Base-by-base conservation (phyloP, 495 filamentous ascomycete species). In the Penicillium samsonianum region DNA sequence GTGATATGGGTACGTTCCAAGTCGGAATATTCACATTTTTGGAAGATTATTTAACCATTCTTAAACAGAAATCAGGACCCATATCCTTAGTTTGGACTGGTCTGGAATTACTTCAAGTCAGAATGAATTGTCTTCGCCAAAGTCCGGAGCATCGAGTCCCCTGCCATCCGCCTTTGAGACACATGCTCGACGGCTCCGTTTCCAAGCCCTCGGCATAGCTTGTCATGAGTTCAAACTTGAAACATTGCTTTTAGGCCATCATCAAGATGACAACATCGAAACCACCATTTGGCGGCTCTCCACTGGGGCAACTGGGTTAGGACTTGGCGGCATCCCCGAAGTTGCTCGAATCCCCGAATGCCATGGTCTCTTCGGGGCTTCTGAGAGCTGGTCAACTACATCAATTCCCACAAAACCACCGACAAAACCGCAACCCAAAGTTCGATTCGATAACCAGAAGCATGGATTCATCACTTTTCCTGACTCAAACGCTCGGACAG, bases 261-360 rank as follows among this genome's bases (percentile, higher is more conserved):
- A 97, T 69, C 76, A 81, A 59, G 88, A 92, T 65, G 92, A 98
- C 67, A 85, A 89, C 61, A 89, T 90, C 37, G 94, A 98, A 71
- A 96, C 93, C 0, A 80, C 95, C 4, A 67, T 98, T 41, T 86
- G 88, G 84, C 78, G 91, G 42, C 65, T 97, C 38, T 71, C 84
- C 0, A 68, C 73, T 19, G 84, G 86, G 6, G 85, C 87, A 41
- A 74, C 78, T 10, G 79, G 81, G 23, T 67, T 78, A n/a, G 91
- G 89, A 0, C 74, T 97, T 33, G 72, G 73, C 5, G 91, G 90
- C 0, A 96, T 98, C 56, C 80, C 74, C 33, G 43, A 72, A 11
- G 73, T 82, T 4, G 73, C 80, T 16, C 77, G 82, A 23, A 92
- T 98, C 30, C 94, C 94, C 6, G 92, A 97, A 69, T 93, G 90